phyloP scores from a whole-genome alignment of 805 yeast genomes.

The Zygoascus tannicola region DNA sequence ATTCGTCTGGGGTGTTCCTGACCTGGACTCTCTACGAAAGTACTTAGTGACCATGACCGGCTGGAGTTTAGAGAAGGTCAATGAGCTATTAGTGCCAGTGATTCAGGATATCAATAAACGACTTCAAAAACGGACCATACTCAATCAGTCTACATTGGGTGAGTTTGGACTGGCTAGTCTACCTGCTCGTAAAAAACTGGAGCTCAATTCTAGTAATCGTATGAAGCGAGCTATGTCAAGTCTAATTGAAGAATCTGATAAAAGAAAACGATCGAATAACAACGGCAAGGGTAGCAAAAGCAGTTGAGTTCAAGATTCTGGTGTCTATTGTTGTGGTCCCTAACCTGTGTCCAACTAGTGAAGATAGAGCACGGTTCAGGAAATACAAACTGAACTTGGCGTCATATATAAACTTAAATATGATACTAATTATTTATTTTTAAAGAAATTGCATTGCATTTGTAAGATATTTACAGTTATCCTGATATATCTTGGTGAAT shows the following conservation, averaged over 20 bases:
- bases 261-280: neutral
- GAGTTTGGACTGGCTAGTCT: constrained; percentile 13
- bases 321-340: too few species aligned
- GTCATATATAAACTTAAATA: too few species aligned
- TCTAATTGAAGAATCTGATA: constrained; percentile 8
- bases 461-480: too few species aligned
- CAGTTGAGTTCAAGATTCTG: too few species aligned
- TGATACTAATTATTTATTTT: too few species aligned
- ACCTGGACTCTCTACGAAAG: constrained; percentile 64
- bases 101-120: constrained; percentile 58
- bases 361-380: too few species aligned
- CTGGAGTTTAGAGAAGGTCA: constrained; percentile 70
- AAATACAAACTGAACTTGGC: too few species aligned
- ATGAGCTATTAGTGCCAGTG: constrained; percentile 78
- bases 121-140: neutral
- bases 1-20: constrained; percentile 88
- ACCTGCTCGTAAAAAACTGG: constrained; percentile 18
- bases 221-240: constrained; percentile 18
- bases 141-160: constrained; percentile 18
- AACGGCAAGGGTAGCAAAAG: too few species aligned
- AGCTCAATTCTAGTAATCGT: constrained; percentile 18
- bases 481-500: too few species aligned
- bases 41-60: constrained; percentile 63
- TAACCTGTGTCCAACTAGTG: too few species aligned
- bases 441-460: too few species aligned